Evolutionary conservation across 441 rosid species (phyloP).

Genomic region (Erodium chrysanthum): DNA sequence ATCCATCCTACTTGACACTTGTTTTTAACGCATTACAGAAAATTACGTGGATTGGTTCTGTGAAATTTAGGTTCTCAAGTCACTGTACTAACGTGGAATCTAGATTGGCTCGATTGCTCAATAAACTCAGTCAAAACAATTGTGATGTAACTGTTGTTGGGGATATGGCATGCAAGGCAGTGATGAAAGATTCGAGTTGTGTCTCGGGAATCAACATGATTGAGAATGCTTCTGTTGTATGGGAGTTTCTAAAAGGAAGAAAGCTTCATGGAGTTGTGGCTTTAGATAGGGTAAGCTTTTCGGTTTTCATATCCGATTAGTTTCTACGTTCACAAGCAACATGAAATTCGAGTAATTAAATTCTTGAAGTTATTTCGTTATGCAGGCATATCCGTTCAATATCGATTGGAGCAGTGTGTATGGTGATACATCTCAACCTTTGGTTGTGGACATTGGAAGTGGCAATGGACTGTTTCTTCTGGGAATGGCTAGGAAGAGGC

Average conservation of each 20-base stretch:
- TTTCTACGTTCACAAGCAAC: constrained; percentile 6
- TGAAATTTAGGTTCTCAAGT: constrained; percentile 34
- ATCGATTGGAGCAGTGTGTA: constrained; percentile 47
- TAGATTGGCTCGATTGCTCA: constrained; percentile 34
- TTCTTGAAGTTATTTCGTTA: neutral
- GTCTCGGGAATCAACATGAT: constrained; percentile 24
- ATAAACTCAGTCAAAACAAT: constrained; percentile 25
- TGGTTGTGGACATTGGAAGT: constrained; percentile 66
- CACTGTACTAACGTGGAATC: constrained; percentile 29
- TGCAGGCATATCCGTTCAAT: constrained; percentile 56
- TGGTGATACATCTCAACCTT: constrained; percentile 36
- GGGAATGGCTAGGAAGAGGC: constrained; percentile 50
- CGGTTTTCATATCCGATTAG: constrained; percentile 13
- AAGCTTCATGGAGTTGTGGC: constrained; percentile 56
- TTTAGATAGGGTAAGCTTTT: constrained; percentile 47
- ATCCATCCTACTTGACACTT: constrained; percentile 14
- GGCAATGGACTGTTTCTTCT: constrained; percentile 60
- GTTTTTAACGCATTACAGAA: constrained; percentile 31
- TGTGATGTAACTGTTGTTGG: constrained; percentile 47
- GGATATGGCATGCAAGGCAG: constrained; percentile 32
- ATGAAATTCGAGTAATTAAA: neutral
- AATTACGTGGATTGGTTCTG: constrained; percentile 55
- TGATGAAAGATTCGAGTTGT: constrained; percentile 26
- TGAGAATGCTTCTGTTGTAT: constrained; percentile 43
- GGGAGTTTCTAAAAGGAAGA: constrained; percentile 62